Evolutionary conservation across 129 eudicot genomes (phyloP).

Genomic region (Lonicera japonica): DNA sequence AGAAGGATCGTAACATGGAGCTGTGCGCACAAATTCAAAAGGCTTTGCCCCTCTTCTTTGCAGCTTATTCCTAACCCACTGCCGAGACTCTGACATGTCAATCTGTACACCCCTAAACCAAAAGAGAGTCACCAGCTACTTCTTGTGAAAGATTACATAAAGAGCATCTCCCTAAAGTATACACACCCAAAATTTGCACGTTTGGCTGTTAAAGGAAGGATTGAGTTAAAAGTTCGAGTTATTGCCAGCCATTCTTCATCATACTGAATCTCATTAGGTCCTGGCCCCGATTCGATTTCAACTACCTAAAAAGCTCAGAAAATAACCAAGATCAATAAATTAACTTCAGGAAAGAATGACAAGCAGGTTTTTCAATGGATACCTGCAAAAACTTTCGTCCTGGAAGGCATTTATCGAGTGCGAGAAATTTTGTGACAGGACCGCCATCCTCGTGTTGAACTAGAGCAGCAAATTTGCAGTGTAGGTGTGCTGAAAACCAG

Average conservation of each 20-base stretch:
- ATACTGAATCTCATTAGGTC: constrained; percentile 65
- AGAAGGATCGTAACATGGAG: constrained; percentile 51
- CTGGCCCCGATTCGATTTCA: constrained; percentile 73
- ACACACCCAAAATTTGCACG: constrained; percentile 55
- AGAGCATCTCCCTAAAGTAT: not conserved
- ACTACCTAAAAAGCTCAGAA: constrained; percentile 37
- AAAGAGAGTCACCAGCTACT: constrained; percentile 9
- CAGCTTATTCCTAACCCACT: constrained; percentile 64
- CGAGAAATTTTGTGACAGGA: constrained; percentile 82
- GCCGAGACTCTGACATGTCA: constrained; percentile 54
- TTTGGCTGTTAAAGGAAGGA: constrained; percentile 49
- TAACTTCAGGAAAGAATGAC: not conserved
- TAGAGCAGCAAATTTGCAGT: constrained; percentile 94
- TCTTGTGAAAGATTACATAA: not conserved
- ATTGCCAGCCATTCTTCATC: constrained; percentile 99
- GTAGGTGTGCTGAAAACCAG: constrained; percentile 98
- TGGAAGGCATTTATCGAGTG: constrained; percentile 91
- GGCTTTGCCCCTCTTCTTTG: constrained; percentile 66
- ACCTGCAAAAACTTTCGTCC: constrained; percentile 85
- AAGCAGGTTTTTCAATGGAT: not conserved
- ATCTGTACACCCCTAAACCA: constrained; percentile 40
- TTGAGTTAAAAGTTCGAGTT: constrained; percentile 53
- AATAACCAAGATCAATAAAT: not conserved
- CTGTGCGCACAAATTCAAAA: constrained; percentile 68
- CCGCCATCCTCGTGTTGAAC: constrained; percentile 77